These are phyloP conservation scores for Halteria grandinella DNA, from an alignment of 73 alveolate genomes.

Conservation along the genomic window DNA sequence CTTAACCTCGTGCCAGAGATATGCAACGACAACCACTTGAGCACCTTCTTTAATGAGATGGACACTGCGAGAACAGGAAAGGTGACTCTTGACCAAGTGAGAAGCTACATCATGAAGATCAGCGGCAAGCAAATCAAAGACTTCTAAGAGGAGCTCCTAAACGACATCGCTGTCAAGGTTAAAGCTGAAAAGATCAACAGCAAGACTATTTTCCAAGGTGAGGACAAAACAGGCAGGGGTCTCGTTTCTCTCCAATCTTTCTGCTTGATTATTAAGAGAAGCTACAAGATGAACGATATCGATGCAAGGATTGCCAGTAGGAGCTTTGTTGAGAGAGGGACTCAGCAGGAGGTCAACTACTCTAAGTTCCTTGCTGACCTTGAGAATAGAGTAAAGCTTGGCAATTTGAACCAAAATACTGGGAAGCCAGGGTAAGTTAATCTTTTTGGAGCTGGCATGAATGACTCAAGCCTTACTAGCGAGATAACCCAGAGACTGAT, in stretches of 20 bases:
- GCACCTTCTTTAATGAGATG: neutral
- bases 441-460: neutral
- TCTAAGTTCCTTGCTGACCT: constrained; percentile 4
- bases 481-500: neutral
- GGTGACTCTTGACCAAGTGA: neutral
- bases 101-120: neutral
- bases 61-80: neutral
- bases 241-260: neutral
- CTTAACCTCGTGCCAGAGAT: constrained; percentile 21
- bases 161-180: neutral
- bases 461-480: neutral
- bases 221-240: constrained; percentile 1
- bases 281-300: neutral
- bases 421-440: neutral
- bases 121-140: constrained; percentile 19
- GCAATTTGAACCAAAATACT: too few species aligned
- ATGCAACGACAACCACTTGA: neutral
- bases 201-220: constrained; percentile 11
- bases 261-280: neutral
- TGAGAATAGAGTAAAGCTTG: constrained; percentile 2
- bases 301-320: neutral
- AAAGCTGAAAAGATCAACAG: neutral
- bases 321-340: constrained; percentile 11
- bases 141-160: neutral
- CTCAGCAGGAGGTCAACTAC: neutral